phyloP scores from a whole-genome alignment of 441 rosid species.

The Gossypium davidsonii region DNA sequence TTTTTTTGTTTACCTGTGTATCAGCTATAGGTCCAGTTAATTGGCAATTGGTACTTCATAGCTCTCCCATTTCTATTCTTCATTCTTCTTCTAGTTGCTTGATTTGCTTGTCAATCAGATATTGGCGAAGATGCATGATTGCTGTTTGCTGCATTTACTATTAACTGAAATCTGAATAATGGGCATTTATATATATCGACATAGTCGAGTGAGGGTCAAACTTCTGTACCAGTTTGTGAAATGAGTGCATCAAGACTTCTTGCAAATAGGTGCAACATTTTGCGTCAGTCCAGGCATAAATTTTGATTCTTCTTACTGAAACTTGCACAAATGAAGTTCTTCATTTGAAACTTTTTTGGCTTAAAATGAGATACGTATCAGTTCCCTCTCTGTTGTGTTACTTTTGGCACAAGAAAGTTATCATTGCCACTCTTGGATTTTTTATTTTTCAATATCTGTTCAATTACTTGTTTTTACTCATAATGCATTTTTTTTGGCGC shows the following conservation, averaged over 20 bases:
- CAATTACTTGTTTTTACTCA: neutral
- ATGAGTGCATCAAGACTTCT: neutral
- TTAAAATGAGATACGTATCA: neutral
- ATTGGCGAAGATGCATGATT: neutral
- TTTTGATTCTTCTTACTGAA: neutral
- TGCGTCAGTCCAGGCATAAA: neutral
- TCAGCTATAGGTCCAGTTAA: neutral
- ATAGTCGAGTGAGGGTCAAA: neutral
- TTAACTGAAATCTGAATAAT: neutral
- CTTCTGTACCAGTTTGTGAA: slow-evolving; percentile 3
- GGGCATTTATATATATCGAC: neutral
- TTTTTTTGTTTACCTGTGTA: neutral
- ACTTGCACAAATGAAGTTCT: neutral
- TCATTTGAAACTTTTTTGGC: neutral
- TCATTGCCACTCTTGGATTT: neutral
- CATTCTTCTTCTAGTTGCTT: slow-evolving; percentile 2
- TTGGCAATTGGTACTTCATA: neutral
- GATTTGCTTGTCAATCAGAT: neutral
- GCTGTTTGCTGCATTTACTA: neutral
- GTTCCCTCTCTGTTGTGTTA: neutral
- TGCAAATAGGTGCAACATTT: slow-evolving; percentile 1
- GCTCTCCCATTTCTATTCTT: neutral
- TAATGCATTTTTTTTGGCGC: slow-evolving; percentile 13
- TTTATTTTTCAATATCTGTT: neutral
- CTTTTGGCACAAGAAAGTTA: neutral